Evolutionary conservation across 2,329 filamentous ascomycete genomes (phyloP), one percentile per base, ranked within the genome.

Genomic region (Monilinia vaccinii-corymbosi): DNA sequence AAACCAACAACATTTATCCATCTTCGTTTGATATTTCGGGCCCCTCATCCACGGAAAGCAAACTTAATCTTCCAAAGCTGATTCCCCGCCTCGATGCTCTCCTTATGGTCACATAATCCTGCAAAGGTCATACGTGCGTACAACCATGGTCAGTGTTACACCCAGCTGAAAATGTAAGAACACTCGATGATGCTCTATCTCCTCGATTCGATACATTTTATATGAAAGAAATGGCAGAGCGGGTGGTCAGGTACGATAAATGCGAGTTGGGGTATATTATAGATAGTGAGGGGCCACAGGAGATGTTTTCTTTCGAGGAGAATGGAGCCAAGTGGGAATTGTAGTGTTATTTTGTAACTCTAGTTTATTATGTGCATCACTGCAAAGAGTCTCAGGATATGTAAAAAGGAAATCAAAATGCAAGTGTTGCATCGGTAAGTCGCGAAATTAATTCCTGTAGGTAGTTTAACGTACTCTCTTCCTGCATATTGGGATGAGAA

Each of bases 81-180:
- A 48, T 60, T 3, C 71, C 75, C 25, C 78, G 82, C 2, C 75
- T 87, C 0, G 83, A 86, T 62, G 74, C 81, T 3, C 74, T 87
- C 1, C 74, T 85, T 50, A 73, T 86, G 62, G 80, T 85, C 1
- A 74, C 84, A 28, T 86, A 86, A 72, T 80, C 80, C 4, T 86
- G 84, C 71, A 79, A 80, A 66, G 79, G 76, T 10, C 65, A 73
- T 11, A 74, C 75, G 0, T 86, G 84, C 65, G 72, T 77, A 4
- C 71, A 77, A 28, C 84, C 84, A 0, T 86, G 84, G 84, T 72
- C 73, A 16, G 75, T 76, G 2, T 71, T 86, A 2, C 82, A 85
- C 64, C 82, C 82, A 0, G 71, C 71, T 1, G 80, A 63, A 18
- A 68, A 76, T 32, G 83, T 86, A 0, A 68, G 69, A 32, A 81